Base-by-base conservation (phyloP, 2,329 filamentous ascomycete species). In the Claviceps cyperi region DNA sequence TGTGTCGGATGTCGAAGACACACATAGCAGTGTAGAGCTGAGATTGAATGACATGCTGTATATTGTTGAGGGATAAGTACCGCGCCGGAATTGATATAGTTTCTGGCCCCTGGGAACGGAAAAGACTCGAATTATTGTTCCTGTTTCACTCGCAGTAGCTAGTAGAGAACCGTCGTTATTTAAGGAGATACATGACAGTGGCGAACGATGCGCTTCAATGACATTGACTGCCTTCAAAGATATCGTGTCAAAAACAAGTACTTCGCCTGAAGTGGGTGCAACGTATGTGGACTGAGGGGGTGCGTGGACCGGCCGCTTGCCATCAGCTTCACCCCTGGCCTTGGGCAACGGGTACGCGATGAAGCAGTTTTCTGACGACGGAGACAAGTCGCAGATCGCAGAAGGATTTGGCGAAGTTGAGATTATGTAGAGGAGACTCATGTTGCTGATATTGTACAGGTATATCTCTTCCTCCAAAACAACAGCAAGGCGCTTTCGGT, bases 1-100 rank as follows among this genome's bases (percentile, higher is more conserved):
- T 0, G 92, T 98, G 61, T 98, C 92, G 0, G 90, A 94, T 1
- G 89, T 90, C 3, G 91, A 97, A 5, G 92, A 97, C 40, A 98
- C 90, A 61, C 90, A 96, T 37, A 98, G 78, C 11, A 98, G 74
- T 1, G 90, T 95, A 2, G 90, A 94, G 52, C 86, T 89, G 47
- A 89, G 82, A 66, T 98, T 98, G 70, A 98, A 98, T 1, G 90
- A 94, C 89, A 98, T 96, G 77, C 89, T 94, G 69, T 90, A 96
- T 58, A 98, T 98, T 40, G 87, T 84, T 1, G 90, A 90, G 0
- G 92, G 92, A 66, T 96, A 96, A 2, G 91, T 96, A 43, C 92
- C 92, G 55, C 92, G 81, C 52, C 92, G 81, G 69, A 98, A 98
- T 64, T 98, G 91, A 65, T 90, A 97, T 17, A 98, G 76, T 66